Evolutionary conservation across 116 monocot genomes (phyloP).

Genomic region (Iris pallida): DNA sequence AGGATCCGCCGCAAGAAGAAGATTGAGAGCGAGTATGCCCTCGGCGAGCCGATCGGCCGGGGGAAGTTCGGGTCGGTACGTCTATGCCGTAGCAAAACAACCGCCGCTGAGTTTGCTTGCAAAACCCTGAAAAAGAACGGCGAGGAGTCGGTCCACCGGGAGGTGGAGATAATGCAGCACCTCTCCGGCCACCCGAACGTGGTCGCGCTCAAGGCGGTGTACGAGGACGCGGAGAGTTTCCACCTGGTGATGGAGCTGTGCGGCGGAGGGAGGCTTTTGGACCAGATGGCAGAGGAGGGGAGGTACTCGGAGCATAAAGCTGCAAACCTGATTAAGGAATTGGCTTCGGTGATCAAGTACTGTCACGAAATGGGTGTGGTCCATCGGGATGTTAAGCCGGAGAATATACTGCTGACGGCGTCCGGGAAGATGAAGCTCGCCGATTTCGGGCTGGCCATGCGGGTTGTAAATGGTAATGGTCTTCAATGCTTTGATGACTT

Average conservation of each 20-base stretch:
- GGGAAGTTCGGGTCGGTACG: constrained; percentile 84
- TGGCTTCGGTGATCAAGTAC: constrained; percentile 70
- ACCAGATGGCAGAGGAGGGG: constrained; percentile 58
- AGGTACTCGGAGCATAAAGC: constrained; percentile 55
- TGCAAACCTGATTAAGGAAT: constrained; percentile 58
- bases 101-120: constrained; percentile 62
- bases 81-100: constrained; percentile 34
- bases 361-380: constrained; percentile 97
- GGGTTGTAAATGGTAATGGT: constrained; percentile 62
- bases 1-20: constrained; percentile 58
- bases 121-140: constrained; percentile 74
- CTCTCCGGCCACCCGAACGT: constrained; percentile 85
- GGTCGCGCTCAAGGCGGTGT: constrained; percentile 68
- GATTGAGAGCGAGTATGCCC: constrained; percentile 55
- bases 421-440: constrained; percentile 78
- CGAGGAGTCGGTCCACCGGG: constrained; percentile 71
- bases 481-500: too few relatives aligned
- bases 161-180: constrained; percentile 99
- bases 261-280: constrained; percentile 69
- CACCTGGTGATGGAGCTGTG: constrained; percentile 93
- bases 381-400: constrained; percentile 87
- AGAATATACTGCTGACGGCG: constrained; percentile 72
- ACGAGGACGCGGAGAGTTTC: constrained; percentile 66
- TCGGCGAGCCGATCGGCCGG: constrained; percentile 59
- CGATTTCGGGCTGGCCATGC: constrained; percentile 80